phyloP scores from a whole-genome alignment of 192 early-diverging fungal genomes.

The Gigaspora rosea region DNA sequence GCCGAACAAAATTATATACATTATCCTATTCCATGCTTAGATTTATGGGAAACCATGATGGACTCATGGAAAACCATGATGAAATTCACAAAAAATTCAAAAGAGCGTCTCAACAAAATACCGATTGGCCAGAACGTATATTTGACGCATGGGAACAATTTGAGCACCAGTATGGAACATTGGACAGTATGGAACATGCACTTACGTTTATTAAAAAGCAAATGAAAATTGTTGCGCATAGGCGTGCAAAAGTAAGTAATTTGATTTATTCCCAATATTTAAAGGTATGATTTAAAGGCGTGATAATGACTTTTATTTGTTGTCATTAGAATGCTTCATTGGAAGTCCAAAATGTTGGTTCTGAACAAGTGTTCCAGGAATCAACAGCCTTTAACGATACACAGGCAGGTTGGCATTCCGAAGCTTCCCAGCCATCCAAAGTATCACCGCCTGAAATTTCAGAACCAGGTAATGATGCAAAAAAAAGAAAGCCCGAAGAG shows the following conservation, averaged over 20 bases:
- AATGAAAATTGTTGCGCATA: background rate
- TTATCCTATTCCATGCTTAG: background rate
- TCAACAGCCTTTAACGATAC: too few species aligned
- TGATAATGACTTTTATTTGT: too few species aligned
- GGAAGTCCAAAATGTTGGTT: too few species aligned
- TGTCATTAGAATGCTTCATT: too few species aligned
- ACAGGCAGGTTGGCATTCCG: too few species aligned
- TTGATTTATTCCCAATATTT: background rate
- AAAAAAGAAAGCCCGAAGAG: constrained; percentile 18
- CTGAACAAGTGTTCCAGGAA: too few species aligned
- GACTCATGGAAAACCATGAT: constrained; percentile 25
- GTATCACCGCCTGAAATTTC: background rate
- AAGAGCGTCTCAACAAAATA: constrained; percentile 31
- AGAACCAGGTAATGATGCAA: background rate
- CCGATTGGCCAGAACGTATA: constrained; percentile 46
- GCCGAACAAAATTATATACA: too few species aligned
- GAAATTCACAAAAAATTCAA: constrained; percentile 35
- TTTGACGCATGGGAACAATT: constrained; percentile 41
- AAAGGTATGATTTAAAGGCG: background rate
- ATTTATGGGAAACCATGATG: background rate
- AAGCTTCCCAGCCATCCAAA: too few species aligned
- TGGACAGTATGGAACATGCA: constrained; percentile 29
- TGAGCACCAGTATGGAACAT: constrained; percentile 40
- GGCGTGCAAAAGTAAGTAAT: constrained; percentile 2
- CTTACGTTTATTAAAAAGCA: constrained; percentile 28